phyloP scores from a whole-genome alignment of 345 rosid genomes.

The Cardamine resedifolia region DNA sequence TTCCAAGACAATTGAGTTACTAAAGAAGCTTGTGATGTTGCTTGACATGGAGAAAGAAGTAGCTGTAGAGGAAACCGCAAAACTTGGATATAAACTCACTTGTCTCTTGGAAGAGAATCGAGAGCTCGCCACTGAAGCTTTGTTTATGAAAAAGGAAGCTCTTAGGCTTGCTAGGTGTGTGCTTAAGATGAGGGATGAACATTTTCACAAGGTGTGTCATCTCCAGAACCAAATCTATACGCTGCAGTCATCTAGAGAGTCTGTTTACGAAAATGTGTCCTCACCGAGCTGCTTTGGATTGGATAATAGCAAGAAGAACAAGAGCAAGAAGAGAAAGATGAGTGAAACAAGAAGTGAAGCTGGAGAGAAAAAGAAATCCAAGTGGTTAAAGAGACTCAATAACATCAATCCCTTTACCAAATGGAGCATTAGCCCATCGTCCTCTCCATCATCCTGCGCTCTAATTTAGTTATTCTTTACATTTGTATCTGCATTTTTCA shows the following conservation, averaged over 20 bases:
- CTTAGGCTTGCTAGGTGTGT: slow-evolving; percentile 50
- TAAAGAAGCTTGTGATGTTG: slow-evolving; percentile 60
- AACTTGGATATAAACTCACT: slow-evolving; percentile 45
- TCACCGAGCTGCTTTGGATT: slow-evolving; percentile 26
- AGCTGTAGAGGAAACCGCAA: slow-evolving; percentile 51
- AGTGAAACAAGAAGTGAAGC: slow-evolving; percentile 29
- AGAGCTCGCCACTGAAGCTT: slow-evolving; percentile 45
- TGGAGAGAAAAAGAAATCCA: slow-evolving; percentile 31
- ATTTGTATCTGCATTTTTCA: neutral
- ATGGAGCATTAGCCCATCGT: slow-evolving; percentile 4
- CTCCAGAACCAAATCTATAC: slow-evolving; percentile 44
- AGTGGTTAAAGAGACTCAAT: slow-evolving; percentile 35
- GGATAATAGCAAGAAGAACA: slow-evolving; percentile 47
- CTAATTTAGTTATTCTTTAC: neutral
- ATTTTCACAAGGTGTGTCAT: slow-evolving; percentile 42
- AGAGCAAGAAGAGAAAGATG: slow-evolving; percentile 36
- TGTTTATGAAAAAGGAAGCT: slow-evolving; percentile 56
- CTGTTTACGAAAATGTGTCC: slow-evolving; percentile 8
- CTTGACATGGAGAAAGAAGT: slow-evolving; percentile 67
- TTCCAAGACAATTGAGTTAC: slow-evolving; percentile 49
- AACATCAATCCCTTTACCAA: slow-evolving; percentile 34
- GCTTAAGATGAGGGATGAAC: slow-evolving; percentile 63
- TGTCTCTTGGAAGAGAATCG: slow-evolving; percentile 53
- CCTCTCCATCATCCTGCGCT: slow-evolving; percentile 2
- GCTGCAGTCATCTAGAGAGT: slow-evolving; percentile 39